phyloP scores from a whole-genome alignment of 1,284 basidiomycete genomes.

The Xanthoconium separans region DNA sequence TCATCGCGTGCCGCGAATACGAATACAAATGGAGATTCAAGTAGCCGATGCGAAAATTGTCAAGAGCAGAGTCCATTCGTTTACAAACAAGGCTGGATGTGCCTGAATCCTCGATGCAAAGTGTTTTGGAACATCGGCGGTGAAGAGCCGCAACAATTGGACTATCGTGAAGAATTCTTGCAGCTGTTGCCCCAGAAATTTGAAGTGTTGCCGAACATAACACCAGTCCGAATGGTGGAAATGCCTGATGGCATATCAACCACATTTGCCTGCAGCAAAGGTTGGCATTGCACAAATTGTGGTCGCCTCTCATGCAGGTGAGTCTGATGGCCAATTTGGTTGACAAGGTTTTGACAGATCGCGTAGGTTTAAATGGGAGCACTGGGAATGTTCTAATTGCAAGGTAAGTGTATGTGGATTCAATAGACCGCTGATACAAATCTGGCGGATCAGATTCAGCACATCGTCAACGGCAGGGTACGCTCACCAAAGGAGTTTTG shows the following conservation, averaged over 20 bases:
- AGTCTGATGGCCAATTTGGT: conserved; percentile 13
- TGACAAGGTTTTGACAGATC: conserved; percentile 8
- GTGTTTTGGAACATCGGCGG: conserved; percentile 50
- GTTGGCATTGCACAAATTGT: conserved; percentile 66
- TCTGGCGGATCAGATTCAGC: conserved; percentile 9
- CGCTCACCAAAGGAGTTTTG: conserved; percentile 44
- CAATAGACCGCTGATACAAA: not conserved
- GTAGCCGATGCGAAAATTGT: conserved; percentile 36
- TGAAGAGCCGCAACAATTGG: conserved; percentile 35
- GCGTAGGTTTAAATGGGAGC: conserved; percentile 65
- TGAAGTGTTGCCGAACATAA: conserved; percentile 34
- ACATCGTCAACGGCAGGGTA: conserved; percentile 18
- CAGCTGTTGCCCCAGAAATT: conserved; percentile 25
- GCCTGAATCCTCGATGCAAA: conserved; percentile 54
- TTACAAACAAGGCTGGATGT: conserved; percentile 59
- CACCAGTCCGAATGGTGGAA: conserved; percentile 28
- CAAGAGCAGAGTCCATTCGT: conserved; percentile 46
- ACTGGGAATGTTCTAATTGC: conserved; percentile 62
- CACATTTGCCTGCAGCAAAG: conserved; percentile 55
- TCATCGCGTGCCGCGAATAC: not conserved
- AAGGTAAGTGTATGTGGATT: conserved; percentile 28
- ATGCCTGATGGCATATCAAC: conserved; percentile 42
- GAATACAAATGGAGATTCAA: conserved; percentile 11
- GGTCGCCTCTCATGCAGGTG: conserved; percentile 73
- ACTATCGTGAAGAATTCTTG: conserved; percentile 51